Evolutionary conservation across 2,329 filamentous ascomycete genomes (phyloP), one percentile per base, ranked within the genome.

Genomic region (Fusarium liriodendri): DNA sequence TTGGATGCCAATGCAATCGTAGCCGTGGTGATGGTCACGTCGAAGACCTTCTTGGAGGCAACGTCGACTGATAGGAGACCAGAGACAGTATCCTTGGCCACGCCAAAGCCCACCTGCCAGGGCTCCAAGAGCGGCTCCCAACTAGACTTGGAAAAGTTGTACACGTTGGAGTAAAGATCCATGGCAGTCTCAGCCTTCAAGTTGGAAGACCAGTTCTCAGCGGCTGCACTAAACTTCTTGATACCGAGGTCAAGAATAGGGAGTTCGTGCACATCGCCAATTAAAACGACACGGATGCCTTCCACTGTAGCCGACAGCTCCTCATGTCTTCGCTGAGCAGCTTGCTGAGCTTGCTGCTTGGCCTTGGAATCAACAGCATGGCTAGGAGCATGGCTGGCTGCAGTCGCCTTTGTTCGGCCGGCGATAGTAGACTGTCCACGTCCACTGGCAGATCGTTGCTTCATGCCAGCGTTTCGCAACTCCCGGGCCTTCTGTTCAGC

Each of bases 61-160:
- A 98, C 85, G 66, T 98, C 95, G 20, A 99, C 87, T 0, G 94
- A 93, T 69, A 98, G 85, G 61, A 93, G 87, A 40, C 96, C 94
- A 0, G 92, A 94, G 47, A 90, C 89, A 29, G 91, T 88, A 67
- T 97, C 92, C 77, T 92, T 95, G 1, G 94, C 91, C 81, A 98
- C 90, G 72, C 97, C 94, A 75, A 99, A 91, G 3, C 95, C 95
- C n/a, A 98, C 87, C 75, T 96, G 92, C 97, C 97, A 99, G 9
- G 97, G 97, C 81, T 99, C 97, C 29, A 99, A 91, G 37, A 99
- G 85, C 4, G 97, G 97, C 82, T 99, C 97, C 97, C 97, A 99
- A 5, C 95, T 95, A 0, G 97, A 99, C 82, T 99, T 99, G 16
- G 97, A 97, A 84, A 99, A 99, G 83, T 99, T 99, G 87, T 98